A percentile compares a stretch with the other conserved stretches of the same genome.
Conservation (phyloP, 495 filamentous ascomycete genomes). For the Aspergillus affinis region DNA sequence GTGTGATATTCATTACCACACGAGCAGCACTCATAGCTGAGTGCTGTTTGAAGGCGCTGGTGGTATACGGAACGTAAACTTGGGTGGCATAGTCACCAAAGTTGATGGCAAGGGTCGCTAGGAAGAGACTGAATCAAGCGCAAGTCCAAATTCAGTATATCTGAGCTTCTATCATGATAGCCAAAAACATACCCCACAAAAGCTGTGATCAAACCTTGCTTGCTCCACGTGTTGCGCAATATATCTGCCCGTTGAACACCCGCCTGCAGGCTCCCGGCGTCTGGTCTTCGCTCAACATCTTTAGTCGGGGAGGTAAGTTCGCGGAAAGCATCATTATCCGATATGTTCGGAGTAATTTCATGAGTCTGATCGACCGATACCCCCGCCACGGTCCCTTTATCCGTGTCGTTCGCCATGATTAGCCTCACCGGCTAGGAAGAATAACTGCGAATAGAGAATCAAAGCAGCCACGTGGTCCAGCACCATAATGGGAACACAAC, state of each 20-base stretch:
- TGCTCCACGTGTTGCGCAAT: conserved; percentile 25
- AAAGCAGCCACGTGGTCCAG: not conserved
- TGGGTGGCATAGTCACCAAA: conserved; percentile 27
- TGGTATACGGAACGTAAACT: conserved; percentile 24
- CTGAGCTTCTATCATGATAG: not conserved
- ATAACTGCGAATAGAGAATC: not conserved
- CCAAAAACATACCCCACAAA: conserved; percentile 20
- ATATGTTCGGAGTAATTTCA: not conserved
- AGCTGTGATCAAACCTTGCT: conserved; percentile 20
- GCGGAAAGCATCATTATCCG: not conserved
- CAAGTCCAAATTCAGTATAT: not conserved
- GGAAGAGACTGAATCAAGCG: conserved; percentile 14
- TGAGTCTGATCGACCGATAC: not conserved
- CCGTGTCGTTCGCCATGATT: not conserved
- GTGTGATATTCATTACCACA: conserved; percentile 27
- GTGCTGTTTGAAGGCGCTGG: conserved; percentile 26
- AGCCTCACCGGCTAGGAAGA: not conserved
- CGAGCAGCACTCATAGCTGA: conserved; percentile 27
- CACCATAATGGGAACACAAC: not conserved
- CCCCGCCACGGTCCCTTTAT: not conserved
- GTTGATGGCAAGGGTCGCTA: conserved; percentile 26
- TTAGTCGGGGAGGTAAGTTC: not conserved
- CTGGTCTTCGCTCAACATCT: not conserved
- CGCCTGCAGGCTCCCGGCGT: conserved; percentile 21
- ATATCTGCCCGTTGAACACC: conserved; percentile 25